Evolutionary conservation across 2,329 filamentous ascomycete genomes (phyloP).

Genomic region (Colletotrichum endophyticum): DNA sequence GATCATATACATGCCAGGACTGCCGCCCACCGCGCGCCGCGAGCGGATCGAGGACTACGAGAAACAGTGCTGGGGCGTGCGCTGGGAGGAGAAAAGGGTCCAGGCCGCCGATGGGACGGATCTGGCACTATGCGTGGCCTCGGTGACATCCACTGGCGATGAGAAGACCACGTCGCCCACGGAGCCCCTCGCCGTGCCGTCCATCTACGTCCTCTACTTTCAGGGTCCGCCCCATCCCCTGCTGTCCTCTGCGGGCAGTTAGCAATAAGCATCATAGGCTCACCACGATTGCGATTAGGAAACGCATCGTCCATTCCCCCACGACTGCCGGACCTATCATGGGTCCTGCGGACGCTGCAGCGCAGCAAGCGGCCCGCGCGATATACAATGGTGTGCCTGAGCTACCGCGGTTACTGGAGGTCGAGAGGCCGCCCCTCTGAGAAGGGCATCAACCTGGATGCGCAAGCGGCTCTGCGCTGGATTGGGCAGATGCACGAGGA

Average conservation of each 20-base stretch:
- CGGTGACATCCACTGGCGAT: constrained; percentile 32
- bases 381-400: constrained; percentile 60
- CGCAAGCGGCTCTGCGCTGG: constrained; percentile 69
- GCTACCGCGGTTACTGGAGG: constrained; percentile 79
- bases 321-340: constrained; percentile 60
- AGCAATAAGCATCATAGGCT: neutral
- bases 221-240: constrained; percentile 46
- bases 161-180: constrained; percentile 9
- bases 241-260: constrained; percentile 6
- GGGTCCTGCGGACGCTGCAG: constrained; percentile 51
- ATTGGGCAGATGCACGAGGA: constrained; percentile 49
- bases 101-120: constrained; percentile 68
- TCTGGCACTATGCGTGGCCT: constrained; percentile 64
- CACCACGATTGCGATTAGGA: constrained; percentile 39
- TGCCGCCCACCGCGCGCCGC: constrained; percentile 72
- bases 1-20: constrained; percentile 80
- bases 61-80: constrained; percentile 62
- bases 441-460: constrained; percentile 71
- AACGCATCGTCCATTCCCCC: constrained; percentile 65
- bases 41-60: constrained; percentile 72
- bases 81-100: constrained; percentile 70
- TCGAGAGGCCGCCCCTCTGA: constrained; percentile 75
- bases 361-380: constrained; percentile 33
- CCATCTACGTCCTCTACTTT: constrained; percentile 61
- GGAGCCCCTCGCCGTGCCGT: constrained; percentile 23